Conservation (phyloP, 1,284 basidiomycete species). For the Tilletia caries region DNA sequence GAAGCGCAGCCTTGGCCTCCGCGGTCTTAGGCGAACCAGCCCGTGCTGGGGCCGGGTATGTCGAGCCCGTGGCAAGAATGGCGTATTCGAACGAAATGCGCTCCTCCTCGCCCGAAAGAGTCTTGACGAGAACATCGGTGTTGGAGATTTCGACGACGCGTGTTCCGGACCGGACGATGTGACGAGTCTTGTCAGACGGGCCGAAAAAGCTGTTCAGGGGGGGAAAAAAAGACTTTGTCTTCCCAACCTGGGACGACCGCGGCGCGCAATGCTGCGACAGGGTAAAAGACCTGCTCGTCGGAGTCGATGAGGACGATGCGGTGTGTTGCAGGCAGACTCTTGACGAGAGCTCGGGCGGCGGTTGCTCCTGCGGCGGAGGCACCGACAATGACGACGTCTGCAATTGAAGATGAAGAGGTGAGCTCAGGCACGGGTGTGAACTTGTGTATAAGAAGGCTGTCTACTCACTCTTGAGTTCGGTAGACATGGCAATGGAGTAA, state of each 20-base stretch:
- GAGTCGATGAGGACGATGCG: constrained; percentile 57
- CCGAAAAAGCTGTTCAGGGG: constrained; percentile 23
- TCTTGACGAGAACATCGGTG: constrained; percentile 8
- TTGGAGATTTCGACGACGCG: constrained; percentile 12
- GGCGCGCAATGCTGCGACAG: constrained; percentile 54
- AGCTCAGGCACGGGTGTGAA: too few relatives aligned
- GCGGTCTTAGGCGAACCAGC: constrained; percentile 12
- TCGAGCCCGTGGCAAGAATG: constrained; percentile 27
- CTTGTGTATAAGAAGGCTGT: too few relatives aligned
- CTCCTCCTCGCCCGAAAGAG: neutral
- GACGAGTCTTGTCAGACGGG: constrained; percentile 14
- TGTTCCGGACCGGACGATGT: constrained; percentile 18
- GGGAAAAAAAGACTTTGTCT: constrained; percentile 22
- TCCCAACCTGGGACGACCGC: constrained; percentile 54
- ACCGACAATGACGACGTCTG: constrained; percentile 31
- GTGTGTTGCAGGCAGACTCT: constrained; percentile 51
- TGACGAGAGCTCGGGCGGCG: constrained; percentile 47
- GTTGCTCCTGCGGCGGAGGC: constrained; percentile 20
- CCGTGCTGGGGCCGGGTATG: constrained; percentile 26
- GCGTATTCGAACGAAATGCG: constrained; percentile 19
- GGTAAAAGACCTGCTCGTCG: constrained; percentile 52
- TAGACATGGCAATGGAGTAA: too few relatives aligned
- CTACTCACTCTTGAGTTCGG: too few relatives aligned
- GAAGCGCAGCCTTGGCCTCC: constrained; percentile 23
- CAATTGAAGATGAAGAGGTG: neutral